phyloP scores from a whole-genome alignment of 768 basidiomycete genomes.

The Agrocybe pediades region DNA sequence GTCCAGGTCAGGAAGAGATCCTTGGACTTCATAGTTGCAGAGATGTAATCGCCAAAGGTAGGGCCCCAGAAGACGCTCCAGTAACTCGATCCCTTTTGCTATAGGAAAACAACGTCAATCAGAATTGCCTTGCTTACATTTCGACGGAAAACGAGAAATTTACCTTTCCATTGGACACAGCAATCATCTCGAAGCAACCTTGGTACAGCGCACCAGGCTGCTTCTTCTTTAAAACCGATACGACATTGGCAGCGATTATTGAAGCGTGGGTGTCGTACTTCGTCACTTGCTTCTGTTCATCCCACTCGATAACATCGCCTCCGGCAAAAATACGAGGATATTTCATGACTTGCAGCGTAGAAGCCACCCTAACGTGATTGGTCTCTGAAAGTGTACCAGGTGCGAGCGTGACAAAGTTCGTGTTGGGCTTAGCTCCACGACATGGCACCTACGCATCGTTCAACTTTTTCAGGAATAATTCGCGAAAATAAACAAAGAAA shows the following conservation, averaged over 20 bases:
- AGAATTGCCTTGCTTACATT: too few relatives aligned
- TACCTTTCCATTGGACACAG: conserved; percentile 61
- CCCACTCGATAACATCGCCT: conserved; percentile 65
- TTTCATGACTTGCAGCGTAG: conserved; percentile 56
- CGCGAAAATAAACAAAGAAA: background rate
- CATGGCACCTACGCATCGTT: conserved; percentile 28
- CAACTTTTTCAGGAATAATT: background rate
- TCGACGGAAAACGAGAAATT: conserved; percentile 1
- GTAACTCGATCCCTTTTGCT: conserved; percentile 46
- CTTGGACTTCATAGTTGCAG: conserved; percentile 42
- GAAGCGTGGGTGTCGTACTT: conserved; percentile 49
- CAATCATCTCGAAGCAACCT: conserved; percentile 52
- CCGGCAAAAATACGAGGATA: conserved; percentile 60
- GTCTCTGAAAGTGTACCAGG: conserved; percentile 32
- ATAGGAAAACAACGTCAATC: conserved; percentile 1
- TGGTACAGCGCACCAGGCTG: conserved; percentile 40
- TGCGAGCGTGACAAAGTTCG: conserved; percentile 49
- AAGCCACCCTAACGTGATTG: conserved; percentile 51
- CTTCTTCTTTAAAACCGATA: conserved; percentile 40
- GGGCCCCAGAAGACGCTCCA: conserved; percentile 49
- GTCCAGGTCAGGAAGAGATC: conserved; percentile 25
- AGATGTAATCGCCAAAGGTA: conserved; percentile 46
- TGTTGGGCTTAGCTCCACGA: conserved; percentile 46
- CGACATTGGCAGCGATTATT: conserved; percentile 51
- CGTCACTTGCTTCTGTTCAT: conserved; percentile 58